A percentile compares a stretch with the other conserved stretches of the same genome.
These are phyloP conservation scores for Xylaria sp. DNA, from an alignment of 2,329 filamentous ascomycete genomes.

Conservation along the genomic window DNA sequence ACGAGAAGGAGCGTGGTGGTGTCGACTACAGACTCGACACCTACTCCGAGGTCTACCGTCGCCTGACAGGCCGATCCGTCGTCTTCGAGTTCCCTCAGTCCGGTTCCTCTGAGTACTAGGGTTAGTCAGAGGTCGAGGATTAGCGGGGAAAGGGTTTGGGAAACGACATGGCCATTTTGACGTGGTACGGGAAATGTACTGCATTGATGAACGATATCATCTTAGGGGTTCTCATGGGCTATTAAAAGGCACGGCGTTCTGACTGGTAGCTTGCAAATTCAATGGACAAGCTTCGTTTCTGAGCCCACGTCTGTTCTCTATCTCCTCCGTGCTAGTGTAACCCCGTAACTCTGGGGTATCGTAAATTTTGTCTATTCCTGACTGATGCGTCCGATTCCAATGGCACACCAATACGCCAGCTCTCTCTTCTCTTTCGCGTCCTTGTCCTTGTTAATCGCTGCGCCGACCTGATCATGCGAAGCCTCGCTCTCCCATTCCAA, in stretches of 20 bases:
- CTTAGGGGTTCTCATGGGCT: conserved; percentile 47
- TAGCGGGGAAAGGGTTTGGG: conserved; percentile 21
- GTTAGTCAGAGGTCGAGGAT: conserved; percentile 48
- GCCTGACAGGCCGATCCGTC: conserved; percentile 94
- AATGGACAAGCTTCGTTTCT: conserved; percentile 52
- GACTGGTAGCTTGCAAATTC: conserved; percentile 61
- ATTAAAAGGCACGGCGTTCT: conserved; percentile 61
- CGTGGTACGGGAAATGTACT: conserved; percentile 44
- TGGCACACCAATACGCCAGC: conserved; percentile 93
- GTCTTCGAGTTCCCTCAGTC: conserved; percentile 98
- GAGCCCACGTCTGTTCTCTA: conserved; percentile 32
- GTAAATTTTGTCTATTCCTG: conserved; percentile 53
- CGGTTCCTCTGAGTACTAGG: conserved; percentile 82
- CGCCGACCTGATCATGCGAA: conserved; percentile 71
- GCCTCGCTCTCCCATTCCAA: conserved; percentile 87
- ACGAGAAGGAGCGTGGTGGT: conserved; percentile 99
- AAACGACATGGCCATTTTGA: conserved; percentile 36
- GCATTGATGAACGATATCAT: conserved; percentile 48
- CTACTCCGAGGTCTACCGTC: conserved; percentile 99
- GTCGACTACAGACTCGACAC: conserved; percentile 99
- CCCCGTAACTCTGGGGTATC: conserved; percentile 54
- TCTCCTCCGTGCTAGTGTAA: conserved; percentile 22
- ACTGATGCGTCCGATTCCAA: conserved; percentile 85
- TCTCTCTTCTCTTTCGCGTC: conserved; percentile 82
- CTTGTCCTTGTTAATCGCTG: conserved; percentile 63